A percentile compares a stretch with the other conserved stretches of the same genome.
These are phyloP conservation scores for Styphnolobium japonicum DNA, from an alignment of 306 rosid genomes.

Conservation along the genomic window DNA sequence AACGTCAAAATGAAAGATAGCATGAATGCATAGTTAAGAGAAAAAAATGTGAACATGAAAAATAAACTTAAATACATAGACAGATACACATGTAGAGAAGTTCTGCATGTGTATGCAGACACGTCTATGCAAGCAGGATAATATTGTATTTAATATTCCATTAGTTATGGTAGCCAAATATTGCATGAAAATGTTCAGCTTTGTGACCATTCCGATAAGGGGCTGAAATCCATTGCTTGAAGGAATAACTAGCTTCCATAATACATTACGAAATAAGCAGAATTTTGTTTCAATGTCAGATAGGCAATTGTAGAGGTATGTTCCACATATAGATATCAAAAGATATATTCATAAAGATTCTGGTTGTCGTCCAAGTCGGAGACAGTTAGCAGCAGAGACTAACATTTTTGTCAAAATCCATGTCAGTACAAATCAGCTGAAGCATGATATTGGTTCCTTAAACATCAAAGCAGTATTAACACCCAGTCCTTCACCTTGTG, in stretches of 20 bases:
- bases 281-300: not conserved
- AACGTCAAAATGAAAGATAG: not conserved
- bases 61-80: not conserved
- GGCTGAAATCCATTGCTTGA: conserved; percentile 8
- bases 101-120: not conserved
- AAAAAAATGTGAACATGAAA: not conserved
- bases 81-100: conserved; percentile 22
- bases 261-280: not conserved
- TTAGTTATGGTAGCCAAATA: not conserved
- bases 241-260: conserved; percentile 15
- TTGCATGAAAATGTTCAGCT: not conserved
- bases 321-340: not conserved
- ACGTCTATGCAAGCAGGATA: not conserved
- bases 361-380: not conserved
- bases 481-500: conserved; percentile 9
- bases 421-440: not conserved
- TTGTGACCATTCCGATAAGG: not conserved
- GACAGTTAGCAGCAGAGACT: not conserved
- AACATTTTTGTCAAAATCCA: not conserved
- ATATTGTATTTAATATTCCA: not conserved
- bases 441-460: conserved; percentile 19
- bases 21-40: not conserved
- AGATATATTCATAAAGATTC: not conserved
- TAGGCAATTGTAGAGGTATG: not conserved
- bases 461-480: conserved; percentile 1